Evolutionary conservation across 371 early-diverging fungal genomes (phyloP).

Genomic region (Mucor indicus): DNA sequence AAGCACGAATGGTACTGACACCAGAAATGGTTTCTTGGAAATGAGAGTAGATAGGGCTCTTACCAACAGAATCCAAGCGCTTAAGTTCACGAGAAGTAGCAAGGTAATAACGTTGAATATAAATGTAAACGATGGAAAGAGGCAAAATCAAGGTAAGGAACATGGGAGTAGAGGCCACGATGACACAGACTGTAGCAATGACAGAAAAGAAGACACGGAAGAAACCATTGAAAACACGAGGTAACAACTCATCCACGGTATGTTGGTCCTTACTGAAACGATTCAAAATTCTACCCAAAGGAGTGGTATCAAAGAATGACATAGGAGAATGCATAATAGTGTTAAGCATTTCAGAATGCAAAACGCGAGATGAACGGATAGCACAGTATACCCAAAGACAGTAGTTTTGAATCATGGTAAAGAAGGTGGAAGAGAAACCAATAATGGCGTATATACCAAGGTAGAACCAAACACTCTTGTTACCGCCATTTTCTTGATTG

Average conservation of each 20-base stretch:
- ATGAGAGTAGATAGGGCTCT: slow-evolving; percentile 83
- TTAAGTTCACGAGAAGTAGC: slow-evolving; percentile 76
- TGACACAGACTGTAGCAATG: slow-evolving; percentile 54
- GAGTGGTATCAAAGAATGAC: slow-evolving; percentile 87
- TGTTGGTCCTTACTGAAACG: slow-evolving; percentile 88
- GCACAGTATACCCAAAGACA: slow-evolving; percentile 83
- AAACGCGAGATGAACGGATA: slow-evolving; percentile 65
- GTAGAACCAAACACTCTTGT: slow-evolving; percentile 52
- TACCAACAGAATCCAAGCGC: slow-evolving; percentile 75
- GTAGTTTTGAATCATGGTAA: slow-evolving; percentile 70
- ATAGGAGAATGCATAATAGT: slow-evolving; percentile 71
- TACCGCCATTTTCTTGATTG: slow-evolving; percentile 36
- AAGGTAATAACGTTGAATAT: slow-evolving; percentile 71
- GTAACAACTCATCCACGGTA: slow-evolving; percentile 78
- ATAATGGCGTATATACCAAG: slow-evolving; percentile 79
- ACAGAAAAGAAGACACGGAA: slow-evolving; percentile 54
- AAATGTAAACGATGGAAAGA: slow-evolving; percentile 54
- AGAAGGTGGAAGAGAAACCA: slow-evolving; percentile 65
- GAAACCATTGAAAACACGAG: slow-evolving; percentile 60
- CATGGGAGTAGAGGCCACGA: slow-evolving; percentile 59
- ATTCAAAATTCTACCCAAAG: slow-evolving; percentile 82
- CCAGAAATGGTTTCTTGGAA: slow-evolving; percentile 80
- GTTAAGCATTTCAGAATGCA: slow-evolving; percentile 60
- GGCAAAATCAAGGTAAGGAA: slow-evolving; percentile 60
- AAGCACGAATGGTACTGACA: slow-evolving; percentile 82